Base-by-base conservation (phyloP, 306 rosid species). In the Quercus robur region DNA sequence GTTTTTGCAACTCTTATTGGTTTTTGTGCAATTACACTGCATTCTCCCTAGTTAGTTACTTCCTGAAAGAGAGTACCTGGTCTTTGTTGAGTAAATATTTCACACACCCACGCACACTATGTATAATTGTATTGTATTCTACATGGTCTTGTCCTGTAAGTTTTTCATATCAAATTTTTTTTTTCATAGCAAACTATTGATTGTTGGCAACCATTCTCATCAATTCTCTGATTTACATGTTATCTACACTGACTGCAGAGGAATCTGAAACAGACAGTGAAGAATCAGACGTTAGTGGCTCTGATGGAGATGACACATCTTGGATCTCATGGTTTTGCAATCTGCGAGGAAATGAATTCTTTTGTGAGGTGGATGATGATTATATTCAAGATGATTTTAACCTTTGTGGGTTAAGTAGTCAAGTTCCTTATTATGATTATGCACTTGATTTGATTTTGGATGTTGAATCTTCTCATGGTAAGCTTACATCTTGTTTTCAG, bases 261-360 rank as follows among this genome's bases (percentile, higher is more conserved):
- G 94, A 89, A 80, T 92, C 97, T 83, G 96, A 92, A 75, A 89
- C 94, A 57, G 97, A 90, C 78, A 85, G 84, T 70, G 97, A 90
- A 77, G 96, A 79, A 59, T 92, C 96, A 3, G 95, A 92, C 75
- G 91, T 92, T 74, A 90, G 96, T 83, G 97, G 92, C 73, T 92
- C 97, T 49, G 97, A 90, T 78, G 95, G 88, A 59, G 94, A 92
- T 71, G 96, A 90, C 82, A 88, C 91, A 6, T 89, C 94, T 70
- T 92, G 97, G 97, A 90, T 92, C 61, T 86, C 95, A 77, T 92
- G 97, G 97, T 92, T 90, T 86, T 92, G 97, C 84, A 89, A 86
- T 85, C 84, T 92, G 83, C 89, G 92, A 89, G 97, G 97, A 79
- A 92, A 92, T 41, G 97, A 92, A 63, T 90, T 92, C 70, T 92